Conservation (phyloP, 768 basidiomycete genomes). For the Kwoniella sp. region DNA sequence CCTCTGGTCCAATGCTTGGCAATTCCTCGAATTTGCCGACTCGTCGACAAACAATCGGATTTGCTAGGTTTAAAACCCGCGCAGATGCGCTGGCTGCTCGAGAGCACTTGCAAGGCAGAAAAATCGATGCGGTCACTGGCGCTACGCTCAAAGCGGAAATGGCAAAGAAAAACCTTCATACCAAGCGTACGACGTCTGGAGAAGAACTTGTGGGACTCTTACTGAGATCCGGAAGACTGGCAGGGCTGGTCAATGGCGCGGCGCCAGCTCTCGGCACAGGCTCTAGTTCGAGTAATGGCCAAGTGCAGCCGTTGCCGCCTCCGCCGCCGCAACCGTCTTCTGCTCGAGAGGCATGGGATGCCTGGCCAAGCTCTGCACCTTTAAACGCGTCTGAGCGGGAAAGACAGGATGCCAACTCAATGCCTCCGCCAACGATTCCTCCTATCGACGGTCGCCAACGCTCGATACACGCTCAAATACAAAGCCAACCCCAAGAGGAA, state of each 20-base stretch:
- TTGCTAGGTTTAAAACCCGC: slow-evolving; percentile 89
- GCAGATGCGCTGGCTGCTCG: slow-evolving; percentile 83
- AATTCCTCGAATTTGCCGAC: slow-evolving; percentile 58
- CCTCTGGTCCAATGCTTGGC: slow-evolving; percentile 29
- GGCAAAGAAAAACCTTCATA: slow-evolving; percentile 99
- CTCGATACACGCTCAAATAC: slow-evolving; percentile 1
- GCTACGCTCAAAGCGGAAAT: slow-evolving; percentile 95
- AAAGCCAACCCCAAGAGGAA: not conserved
- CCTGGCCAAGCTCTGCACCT: slow-evolving; percentile 23
- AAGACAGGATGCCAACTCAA: slow-evolving; percentile 7
- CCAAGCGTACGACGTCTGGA: slow-evolving; percentile 82
- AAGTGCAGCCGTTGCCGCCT: not conserved
- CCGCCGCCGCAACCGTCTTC: slow-evolving; percentile 6
- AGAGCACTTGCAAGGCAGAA: slow-evolving; percentile 81
- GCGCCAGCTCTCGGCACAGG: slow-evolving; percentile 1
- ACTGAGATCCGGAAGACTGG: slow-evolving; percentile 41
- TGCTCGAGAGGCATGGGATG: slow-evolving; percentile 42
- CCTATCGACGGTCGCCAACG: not conserved
- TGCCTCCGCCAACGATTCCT: slow-evolving; percentile 16
- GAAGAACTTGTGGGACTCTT: slow-evolving; percentile 52
- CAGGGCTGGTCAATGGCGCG: slow-evolving; percentile 24
- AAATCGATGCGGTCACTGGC: slow-evolving; percentile 90
- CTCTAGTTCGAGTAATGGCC: not conserved
- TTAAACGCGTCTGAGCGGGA: slow-evolving; percentile 9
- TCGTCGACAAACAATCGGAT: slow-evolving; percentile 96